phyloP scores from a whole-genome alignment of 2,329 filamentous ascomycete species.

The Dothideomycetes sp. region DNA sequence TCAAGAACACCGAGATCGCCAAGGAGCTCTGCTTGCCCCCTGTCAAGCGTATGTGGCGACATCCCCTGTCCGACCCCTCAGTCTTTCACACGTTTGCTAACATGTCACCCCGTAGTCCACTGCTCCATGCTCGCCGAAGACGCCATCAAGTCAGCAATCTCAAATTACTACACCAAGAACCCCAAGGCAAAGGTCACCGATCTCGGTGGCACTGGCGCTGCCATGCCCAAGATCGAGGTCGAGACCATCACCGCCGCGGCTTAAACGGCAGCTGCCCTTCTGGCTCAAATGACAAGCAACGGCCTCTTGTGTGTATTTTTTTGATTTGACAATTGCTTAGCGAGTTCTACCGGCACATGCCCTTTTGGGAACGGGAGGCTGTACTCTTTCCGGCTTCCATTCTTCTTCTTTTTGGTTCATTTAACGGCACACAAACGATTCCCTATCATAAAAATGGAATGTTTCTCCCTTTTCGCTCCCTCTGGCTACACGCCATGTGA shows the following conservation, averaged over 20 bases:
- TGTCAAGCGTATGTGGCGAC: conserved; percentile 60
- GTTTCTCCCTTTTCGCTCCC: too few relatives aligned
- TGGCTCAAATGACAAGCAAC: too few relatives aligned
- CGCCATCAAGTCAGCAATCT: conserved; percentile 84
- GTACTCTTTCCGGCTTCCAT: too few relatives aligned
- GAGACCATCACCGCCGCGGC: conserved; percentile 35
- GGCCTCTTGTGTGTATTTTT: too few relatives aligned
- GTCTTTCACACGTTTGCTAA: conserved; percentile 4
- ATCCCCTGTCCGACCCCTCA: neutral
- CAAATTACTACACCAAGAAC: conserved; percentile 87
- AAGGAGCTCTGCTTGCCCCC: conserved; percentile 87
- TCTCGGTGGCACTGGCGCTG: conserved; percentile 61
- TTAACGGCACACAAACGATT: too few relatives aligned
- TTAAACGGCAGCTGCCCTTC: too few relatives aligned
- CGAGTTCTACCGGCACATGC: too few relatives aligned
- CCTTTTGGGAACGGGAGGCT: too few relatives aligned
- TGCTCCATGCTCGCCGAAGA: conserved; percentile 91
- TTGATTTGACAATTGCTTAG: too few relatives aligned
- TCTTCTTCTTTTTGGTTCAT: too few relatives aligned
- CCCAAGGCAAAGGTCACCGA: conserved; percentile 63
- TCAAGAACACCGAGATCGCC: conserved; percentile 96
- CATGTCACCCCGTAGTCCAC: conserved; percentile 48
- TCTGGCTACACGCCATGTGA: too few relatives aligned
- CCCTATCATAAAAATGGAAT: too few relatives aligned
- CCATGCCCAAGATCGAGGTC: conserved; percentile 55